phyloP scores from a whole-genome alignment of 2,329 filamentous ascomycete species.

The Xylariaceae sp. region DNA sequence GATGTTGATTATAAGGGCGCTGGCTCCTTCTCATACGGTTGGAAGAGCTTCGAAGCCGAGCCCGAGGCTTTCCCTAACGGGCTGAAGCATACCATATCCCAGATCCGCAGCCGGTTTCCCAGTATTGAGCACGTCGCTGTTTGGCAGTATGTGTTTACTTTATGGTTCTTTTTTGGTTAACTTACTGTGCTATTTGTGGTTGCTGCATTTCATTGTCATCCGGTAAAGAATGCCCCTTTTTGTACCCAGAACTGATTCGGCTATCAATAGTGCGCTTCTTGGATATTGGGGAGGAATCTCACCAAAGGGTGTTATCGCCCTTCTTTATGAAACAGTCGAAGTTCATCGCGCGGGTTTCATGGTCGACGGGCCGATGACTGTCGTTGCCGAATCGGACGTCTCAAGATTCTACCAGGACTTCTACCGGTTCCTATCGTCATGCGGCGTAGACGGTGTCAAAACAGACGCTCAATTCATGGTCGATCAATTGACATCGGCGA shows the following conservation, averaged over 20 bases:
- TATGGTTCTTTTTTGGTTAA: neutral
- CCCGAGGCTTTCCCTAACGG: constrained; percentile 72
- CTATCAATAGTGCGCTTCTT: constrained; percentile 51
- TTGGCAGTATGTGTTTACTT: constrained; percentile 58
- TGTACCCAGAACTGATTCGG: neutral
- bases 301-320: constrained; percentile 65
- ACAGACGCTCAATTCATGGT: constrained; percentile 89
- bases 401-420: constrained; percentile 82
- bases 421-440: constrained; percentile 69
- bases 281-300: constrained; percentile 90
- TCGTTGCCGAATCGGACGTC: constrained; percentile 71
- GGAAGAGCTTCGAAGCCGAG: constrained; percentile 84
- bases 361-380: constrained; percentile 60
- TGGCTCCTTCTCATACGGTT: constrained; percentile 56
- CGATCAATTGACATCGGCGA: constrained; percentile 65
- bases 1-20: constrained; percentile 53
- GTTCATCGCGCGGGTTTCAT: constrained; percentile 48
- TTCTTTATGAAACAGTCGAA: constrained; percentile 69
- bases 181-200: neutral
- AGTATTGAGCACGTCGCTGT: constrained; percentile 80
- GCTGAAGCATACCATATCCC: constrained; percentile 62
- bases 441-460: constrained; percentile 82
- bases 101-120: constrained; percentile 64
- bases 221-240: neutral
- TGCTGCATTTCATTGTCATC: neutral